Base-by-base conservation (phyloP, 306 rosid genomes). In the Cyamopsis tetragonoloba region DNA sequence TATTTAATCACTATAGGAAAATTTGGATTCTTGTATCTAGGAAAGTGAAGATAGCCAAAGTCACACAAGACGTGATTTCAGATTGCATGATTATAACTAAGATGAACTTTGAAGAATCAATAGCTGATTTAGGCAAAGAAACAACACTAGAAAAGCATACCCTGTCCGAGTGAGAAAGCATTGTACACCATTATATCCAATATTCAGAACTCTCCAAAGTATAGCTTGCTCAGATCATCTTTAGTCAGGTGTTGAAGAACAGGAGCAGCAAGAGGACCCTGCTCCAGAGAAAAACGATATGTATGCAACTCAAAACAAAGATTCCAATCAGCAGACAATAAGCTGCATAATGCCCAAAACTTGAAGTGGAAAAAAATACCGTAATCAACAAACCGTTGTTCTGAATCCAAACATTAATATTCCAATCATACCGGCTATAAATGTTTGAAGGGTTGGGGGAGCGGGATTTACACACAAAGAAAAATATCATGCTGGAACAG, bases 211-310 rank as follows among this genome's bases (percentile, higher is more conserved):
- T 85, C 89, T 23, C 98, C 96, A 62, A 89, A 92, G 74, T 84
- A 92, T 4, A 92, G 14, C 84, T 86, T 92, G 86, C 96, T 87
- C 88, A 92, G 63, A 81, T 92, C 89, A 2, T 85, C 91, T 75
- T 87, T 92, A 10, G 91, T 87, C 82, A 92, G 77, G 79, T 84
- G 87, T 80, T 92, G 98, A 78, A 92, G 98, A 79, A 74, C 81
- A 46, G 95, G 89, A 30, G 84, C 95, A 75, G 96, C 92, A 83
- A 92, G 96, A 74, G 96, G 98, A 58, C 98, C 98, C 98, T 89
- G 83, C 37, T 72, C 38, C 66, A 70, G 37, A 66, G 20, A 70
- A 66, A 27, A 51, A 20, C 28, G n/a, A 38, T 32, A 62, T 26
- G 31, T 6, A 41, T 51, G 34, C 26, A 47, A 46, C 48, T 35